phyloP scores from a whole-genome alignment of 768 basidiomycete genomes.

The Leccinellum rugosiceps region DNA sequence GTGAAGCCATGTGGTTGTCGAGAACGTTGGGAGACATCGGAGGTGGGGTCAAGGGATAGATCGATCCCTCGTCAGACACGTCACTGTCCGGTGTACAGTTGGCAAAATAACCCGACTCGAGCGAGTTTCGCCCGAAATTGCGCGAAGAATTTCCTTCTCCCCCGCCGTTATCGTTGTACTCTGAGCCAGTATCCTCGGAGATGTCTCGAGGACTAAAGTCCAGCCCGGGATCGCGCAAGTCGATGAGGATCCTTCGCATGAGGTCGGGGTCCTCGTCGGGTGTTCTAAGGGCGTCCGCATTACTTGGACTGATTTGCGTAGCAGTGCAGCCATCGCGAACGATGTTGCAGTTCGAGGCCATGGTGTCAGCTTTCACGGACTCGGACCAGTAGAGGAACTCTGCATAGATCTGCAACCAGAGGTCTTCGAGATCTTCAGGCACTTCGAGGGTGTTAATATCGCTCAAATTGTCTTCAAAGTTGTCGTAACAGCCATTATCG shows the following conservation, averaged over 20 bases:
- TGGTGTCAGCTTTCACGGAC: background rate
- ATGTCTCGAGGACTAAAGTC: constrained; percentile 1
- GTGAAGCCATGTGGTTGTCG: background rate
- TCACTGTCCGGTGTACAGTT: background rate
- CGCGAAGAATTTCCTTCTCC: background rate
- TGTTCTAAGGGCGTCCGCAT: background rate
- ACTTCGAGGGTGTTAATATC: background rate
- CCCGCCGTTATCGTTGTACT: background rate
- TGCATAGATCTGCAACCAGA: background rate
- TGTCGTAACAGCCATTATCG: background rate
- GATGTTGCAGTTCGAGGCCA: background rate
- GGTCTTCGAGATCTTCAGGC: background rate
- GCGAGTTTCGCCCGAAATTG: background rate
- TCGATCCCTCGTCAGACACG: constrained; percentile 2
- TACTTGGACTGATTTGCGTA: background rate
- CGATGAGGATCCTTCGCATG: constrained; percentile 15
- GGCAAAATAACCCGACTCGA: background rate
- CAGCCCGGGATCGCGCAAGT: constrained; percentile 14
- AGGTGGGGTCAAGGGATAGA: constrained; percentile 12
- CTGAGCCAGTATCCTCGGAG: constrained; percentile 8
- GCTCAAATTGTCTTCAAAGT: too few species aligned
- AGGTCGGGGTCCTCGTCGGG: background rate
- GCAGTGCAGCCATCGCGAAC: background rate
- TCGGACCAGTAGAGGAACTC: background rate
- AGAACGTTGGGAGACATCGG: background rate